A percentile compares a stretch with the other conserved stretches of the same genome.
phyloP scores from a whole-genome alignment of 139 green algal genomes.

The Tetraselmis chui region DNA sequence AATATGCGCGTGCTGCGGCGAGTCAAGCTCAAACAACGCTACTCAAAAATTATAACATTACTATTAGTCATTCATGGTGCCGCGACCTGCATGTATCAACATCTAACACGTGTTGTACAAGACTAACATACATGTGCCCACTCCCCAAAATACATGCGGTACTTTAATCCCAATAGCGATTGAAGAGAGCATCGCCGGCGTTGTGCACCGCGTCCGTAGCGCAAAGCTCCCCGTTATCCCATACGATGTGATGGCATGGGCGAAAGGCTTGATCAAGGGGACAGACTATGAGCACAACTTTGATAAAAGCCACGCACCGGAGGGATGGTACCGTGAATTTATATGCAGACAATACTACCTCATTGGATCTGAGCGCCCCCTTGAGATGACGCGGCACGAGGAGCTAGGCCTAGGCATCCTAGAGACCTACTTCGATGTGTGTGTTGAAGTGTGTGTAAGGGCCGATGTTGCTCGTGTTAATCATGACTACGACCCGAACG shows the following conservation, averaged over 20 bases:
- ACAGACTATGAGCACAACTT: not conserved
- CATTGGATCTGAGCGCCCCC: not conserved
- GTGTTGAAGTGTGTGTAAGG: not conserved
- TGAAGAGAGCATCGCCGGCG: not conserved
- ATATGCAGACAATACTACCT: not conserved
- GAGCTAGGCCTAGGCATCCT: not conserved
- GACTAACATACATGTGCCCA: not conserved
- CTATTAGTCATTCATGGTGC: not conserved
- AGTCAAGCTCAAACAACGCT: not conserved
- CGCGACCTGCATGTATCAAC: not conserved
- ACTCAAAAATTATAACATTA: not conserved
- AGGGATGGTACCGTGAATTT: not conserved
- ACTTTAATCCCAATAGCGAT: not conserved
- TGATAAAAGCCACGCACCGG: not conserved
- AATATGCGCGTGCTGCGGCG: not conserved
- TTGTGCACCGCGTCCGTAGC: not conserved
- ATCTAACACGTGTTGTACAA: not conserved
- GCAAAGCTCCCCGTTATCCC: not conserved
- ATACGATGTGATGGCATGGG: not conserved
- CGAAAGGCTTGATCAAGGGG: not conserved
- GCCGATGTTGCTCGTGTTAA: not conserved
- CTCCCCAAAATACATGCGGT: not conserved
- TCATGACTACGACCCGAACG: not conserved
- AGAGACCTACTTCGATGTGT: not conserved
- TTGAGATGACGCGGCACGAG: not conserved